Base-by-base conservation (phyloP, 306 rosid genomes). In the Lathyrus oleraceus region DNA sequence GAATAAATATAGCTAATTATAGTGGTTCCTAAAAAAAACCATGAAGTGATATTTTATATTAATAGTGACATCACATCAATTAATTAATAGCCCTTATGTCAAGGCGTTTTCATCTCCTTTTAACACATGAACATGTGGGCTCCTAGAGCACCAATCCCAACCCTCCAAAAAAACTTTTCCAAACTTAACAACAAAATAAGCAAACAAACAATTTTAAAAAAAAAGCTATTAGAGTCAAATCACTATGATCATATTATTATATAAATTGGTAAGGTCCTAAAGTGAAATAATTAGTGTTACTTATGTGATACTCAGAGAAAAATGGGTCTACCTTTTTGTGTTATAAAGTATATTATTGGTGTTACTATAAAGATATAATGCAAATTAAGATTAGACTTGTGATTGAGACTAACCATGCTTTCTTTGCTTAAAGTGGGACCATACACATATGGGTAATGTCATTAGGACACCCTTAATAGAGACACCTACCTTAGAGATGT, bases 381-480 rank as follows among this genome's bases (percentile, higher is more conserved):
- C 44, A 48, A 77, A 53, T 53, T 53, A 53, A 78, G 83, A 78
- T 36, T 53, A 66, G 83, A 78, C 86, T 75, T 78, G 42, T 82
- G 86, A 82, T 75, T 67, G 76, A 76, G 86, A 82, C 86, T 71
- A 82, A 82, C 83, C 78, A 75, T 65, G 57, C 71, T 67, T 71
- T 58, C 56, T 71, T 54, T 61, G 15, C 63, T 75, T 51, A 9
- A 68, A 42, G 75, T 72, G 71, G 78, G 81, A n/a, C 62, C 81
- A 10, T 39, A 58, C 72, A 69, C 58, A 51, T 49, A 39, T 68
- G 65, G 56, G 9, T 15, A 12, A 47, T 57, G 59, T 38, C 65
- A 67, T 67, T 71, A 82, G 61, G 57, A 61, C 57, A 49, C 73
- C 81, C 72, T 71, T 65, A 78, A 82, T 71, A 67, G 49, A 53